These are phyloP conservation scores for Amanita rubescens DNA, from an alignment of 768 basidiomycete genomes.

Conservation along the genomic window DNA sequence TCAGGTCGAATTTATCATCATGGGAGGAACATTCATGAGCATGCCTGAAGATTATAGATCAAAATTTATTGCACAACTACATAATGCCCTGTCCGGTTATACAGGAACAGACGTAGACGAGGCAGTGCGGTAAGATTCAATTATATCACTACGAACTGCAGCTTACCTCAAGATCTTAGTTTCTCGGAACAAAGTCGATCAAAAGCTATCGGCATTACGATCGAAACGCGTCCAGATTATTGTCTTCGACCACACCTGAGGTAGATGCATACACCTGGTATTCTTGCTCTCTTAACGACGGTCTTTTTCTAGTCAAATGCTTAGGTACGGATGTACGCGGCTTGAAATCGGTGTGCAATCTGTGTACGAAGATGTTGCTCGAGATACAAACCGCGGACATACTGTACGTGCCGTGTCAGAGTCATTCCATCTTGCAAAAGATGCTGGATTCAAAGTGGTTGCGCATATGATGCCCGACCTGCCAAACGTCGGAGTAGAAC, in stretches of 20 bases:
- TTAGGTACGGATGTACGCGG: slow-evolving; percentile 96
- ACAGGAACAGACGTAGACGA: slow-evolving; percentile 93
- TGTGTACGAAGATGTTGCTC: slow-evolving; percentile 98
- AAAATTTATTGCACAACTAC: slow-evolving; percentile 90
- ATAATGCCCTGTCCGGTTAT: slow-evolving; percentile 94
- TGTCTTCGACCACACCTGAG: slow-evolving; percentile 94
- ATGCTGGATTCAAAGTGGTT: slow-evolving; percentile 99
- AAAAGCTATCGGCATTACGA: slow-evolving; percentile 98
- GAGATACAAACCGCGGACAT: slow-evolving; percentile 98
- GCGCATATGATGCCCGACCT: slow-evolving; percentile 99
- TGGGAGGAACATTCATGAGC: slow-evolving; percentile 99
- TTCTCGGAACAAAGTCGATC: slow-evolving; percentile 97
- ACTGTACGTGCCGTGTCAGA: slow-evolving; percentile 97
- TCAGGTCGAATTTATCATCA: slow-evolving; percentile 86
- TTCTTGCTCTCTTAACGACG: background rate
- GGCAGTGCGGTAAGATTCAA: slow-evolving; percentile 62
- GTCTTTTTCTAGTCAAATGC: slow-evolving; percentile 76
- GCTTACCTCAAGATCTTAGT: slow-evolving; percentile 26
- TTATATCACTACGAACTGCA: background rate
- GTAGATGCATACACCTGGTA: slow-evolving; percentile 24
- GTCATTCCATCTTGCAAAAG: slow-evolving; percentile 95
- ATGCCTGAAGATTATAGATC: slow-evolving; percentile 96
- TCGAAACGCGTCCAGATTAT: slow-evolving; percentile 97
- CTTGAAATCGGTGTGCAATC: slow-evolving; percentile 98
- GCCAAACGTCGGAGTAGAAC: slow-evolving; percentile 94